Evolutionary conservation across 116 monocot genomes (phyloP), one percentile per base, ranked within the genome.

Genomic region (Papilionanthe hybrid): DNA sequence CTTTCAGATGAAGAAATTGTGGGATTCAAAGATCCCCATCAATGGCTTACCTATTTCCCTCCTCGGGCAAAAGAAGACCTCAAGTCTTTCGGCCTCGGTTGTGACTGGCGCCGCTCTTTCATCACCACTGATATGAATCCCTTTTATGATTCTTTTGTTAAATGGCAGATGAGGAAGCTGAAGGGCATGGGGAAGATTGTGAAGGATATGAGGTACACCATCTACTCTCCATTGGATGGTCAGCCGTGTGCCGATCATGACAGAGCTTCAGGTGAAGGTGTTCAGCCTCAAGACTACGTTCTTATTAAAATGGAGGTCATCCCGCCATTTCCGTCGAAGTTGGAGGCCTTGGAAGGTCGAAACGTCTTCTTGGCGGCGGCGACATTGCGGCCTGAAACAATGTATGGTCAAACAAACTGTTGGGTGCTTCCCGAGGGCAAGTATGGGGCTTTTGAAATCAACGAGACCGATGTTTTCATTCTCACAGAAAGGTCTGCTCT

Each of bases 221-320:
- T 99, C 37, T 94, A 87, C 84, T 99, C 98, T 45, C 98, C 95
- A 42, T 81, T 94, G 72, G 98, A 99, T 86, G 91, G 93, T 17
- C 98, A 99, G 67, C 95, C 98, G 28, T 99, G 98, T 85, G 98
- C 98, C n/a, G 95, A 95, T 78, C 95, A 99, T 73, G 95, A 99
- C 81, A 76, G 95, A 55, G 93, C 99, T 22, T 86, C 96, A 0
- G 96, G 96, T 72, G 96, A 97, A 81, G 96, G 96, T 32, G 91
- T 92, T 32, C 94, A 84, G 76, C 92, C 99, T 9, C 99, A 95
- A 55, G 99, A 99, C 9, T 99, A 99, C 73, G 86, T 92, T 23
- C 55, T 99, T 77, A 95, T 99, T 78, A 95, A 99, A 73, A 94
- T 98, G 91, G 90, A 98, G 79, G 93, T 95, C 0, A 22, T 89